Percentiles rank a stretch among this genome's conserved stretches.
These are phyloP conservation scores for Hericium rajendrae DNA, from an alignment of 768 basidiomycete genomes.

Conservation along the genomic window DNA sequence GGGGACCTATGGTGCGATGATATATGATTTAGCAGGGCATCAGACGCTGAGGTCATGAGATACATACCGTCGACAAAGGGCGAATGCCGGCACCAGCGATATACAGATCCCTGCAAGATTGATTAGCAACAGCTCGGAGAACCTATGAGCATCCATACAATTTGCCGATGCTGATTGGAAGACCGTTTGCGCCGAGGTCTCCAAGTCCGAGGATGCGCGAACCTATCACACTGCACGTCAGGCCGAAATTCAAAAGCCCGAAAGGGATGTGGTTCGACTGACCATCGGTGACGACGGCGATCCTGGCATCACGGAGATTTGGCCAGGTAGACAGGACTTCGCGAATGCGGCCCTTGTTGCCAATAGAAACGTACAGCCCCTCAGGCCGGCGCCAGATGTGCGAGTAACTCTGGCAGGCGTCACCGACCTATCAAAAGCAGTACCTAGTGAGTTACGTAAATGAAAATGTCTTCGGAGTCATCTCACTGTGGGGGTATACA, in stretches of 20 bases:
- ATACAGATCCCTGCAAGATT: slow-evolving; percentile 2
- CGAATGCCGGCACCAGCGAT: slow-evolving; percentile 43
- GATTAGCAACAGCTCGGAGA: slow-evolving; percentile 3
- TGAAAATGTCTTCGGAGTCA: slow-evolving; percentile 30
- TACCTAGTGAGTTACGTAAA: neutral
- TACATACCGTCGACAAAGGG: slow-evolving; percentile 53
- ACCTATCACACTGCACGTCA: slow-evolving; percentile 29
- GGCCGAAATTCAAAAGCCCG: neutral
- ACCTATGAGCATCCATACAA: slow-evolving; percentile 29
- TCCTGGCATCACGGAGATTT: slow-evolving; percentile 62
- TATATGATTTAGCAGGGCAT: neutral
- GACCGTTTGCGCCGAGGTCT: slow-evolving; percentile 73
- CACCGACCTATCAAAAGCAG: slow-evolving; percentile 10
- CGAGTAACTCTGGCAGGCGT: slow-evolving; percentile 14
- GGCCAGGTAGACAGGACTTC: slow-evolving; percentile 68
- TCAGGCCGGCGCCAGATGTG: slow-evolving; percentile 15
- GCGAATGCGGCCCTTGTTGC: slow-evolving; percentile 76
- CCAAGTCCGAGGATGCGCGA: slow-evolving; percentile 87
- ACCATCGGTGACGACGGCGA: slow-evolving; percentile 90
- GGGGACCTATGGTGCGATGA: slow-evolving; percentile 27
- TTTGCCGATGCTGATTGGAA: slow-evolving; percentile 86
- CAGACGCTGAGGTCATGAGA: neutral
- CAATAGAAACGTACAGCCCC: slow-evolving; percentile 56
- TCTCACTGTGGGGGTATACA: slow-evolving; percentile 90
- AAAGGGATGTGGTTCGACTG: slow-evolving; percentile 12